phyloP scores from a whole-genome alignment of 2,329 filamentous ascomycete genomes.

The Colletotrichum scovillei region DNA sequence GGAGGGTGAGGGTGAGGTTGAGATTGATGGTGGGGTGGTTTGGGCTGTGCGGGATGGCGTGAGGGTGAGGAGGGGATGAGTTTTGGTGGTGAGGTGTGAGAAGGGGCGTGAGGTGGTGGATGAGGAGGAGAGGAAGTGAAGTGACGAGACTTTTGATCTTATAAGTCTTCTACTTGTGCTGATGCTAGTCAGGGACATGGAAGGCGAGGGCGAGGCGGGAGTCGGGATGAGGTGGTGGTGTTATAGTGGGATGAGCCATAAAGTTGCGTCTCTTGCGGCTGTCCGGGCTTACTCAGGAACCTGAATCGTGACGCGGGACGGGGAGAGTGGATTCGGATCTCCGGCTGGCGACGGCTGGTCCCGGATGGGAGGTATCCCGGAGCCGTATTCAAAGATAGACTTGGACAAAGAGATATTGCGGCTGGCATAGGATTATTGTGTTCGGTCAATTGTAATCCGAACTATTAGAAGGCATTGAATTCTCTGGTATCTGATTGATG shows the following conservation, averaged over 20 bases:
- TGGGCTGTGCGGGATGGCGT: background rate
- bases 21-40: background rate
- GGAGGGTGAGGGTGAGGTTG: background rate
- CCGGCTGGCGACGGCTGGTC: background rate
- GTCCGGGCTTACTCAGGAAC: constrained; percentile 29
- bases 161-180: constrained; percentile 5
- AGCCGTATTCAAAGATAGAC: background rate
- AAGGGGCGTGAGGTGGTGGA: constrained; percentile 32
- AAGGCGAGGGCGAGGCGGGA: background rate
- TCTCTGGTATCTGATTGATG: background rate
- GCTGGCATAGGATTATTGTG: too few relatives aligned
- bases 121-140: background rate
- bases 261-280: constrained; percentile 13
- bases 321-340: background rate
- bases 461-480: too few relatives aligned
- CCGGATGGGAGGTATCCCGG: background rate
- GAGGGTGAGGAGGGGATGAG: background rate
- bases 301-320: constrained; percentile 11
- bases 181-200: constrained; percentile 23
- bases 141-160: constrained; percentile 22
- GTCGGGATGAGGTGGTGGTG: constrained; percentile 22
- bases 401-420: background rate
- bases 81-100: background rate
- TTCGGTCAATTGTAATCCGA: too few relatives aligned
- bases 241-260: constrained; percentile 33